Percentiles rank a stretch among this genome's conserved stretches.
phyloP scores from a whole-genome alignment of 2,329 filamentous ascomycete species.

The Aureobasidium zeae region DNA sequence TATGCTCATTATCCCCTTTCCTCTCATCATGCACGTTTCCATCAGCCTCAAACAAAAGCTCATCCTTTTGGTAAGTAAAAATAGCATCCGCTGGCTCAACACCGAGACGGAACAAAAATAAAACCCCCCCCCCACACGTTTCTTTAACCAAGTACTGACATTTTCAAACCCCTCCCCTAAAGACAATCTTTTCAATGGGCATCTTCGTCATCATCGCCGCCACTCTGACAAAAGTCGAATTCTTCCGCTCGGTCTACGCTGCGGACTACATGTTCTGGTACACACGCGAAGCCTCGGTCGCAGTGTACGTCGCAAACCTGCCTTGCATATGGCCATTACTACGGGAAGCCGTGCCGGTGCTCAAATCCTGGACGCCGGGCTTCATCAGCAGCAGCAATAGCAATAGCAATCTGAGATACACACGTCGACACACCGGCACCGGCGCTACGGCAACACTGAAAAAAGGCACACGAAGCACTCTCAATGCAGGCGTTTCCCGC shows the following conservation, averaged over 20 bases:
- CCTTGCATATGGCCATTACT: conserved; percentile 46
- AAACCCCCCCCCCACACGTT: too few relatives aligned
- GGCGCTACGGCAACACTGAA: conserved; percentile 2
- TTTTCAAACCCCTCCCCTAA: too few relatives aligned
- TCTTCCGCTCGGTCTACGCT: conserved; percentile 36
- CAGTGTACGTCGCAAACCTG: conserved; percentile 45
- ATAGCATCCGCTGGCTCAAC: not conserved
- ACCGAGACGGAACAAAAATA: too few relatives aligned
- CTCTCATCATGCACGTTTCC: conserved; percentile 43
- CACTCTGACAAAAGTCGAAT: conserved; percentile 42
- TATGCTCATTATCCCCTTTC: conserved; percentile 51
- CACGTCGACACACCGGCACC: not conserved
- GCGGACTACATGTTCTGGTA: conserved; percentile 35
- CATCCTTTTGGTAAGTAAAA: conserved; percentile 37
- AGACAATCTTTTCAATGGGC: conserved; percentile 41
- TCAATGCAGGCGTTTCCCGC: conserved; percentile 3
- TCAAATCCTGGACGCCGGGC: conserved; percentile 14
- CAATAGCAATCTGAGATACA: too few relatives aligned
- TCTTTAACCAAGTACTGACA: not conserved
- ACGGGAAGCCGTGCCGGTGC: conserved; percentile 26
- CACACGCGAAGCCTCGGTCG: conserved; percentile 41
- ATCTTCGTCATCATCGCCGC: conserved; percentile 40
- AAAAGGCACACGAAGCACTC: too few relatives aligned
- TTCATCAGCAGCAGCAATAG: conserved; percentile 9
- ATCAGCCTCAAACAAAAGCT: conserved; percentile 45